Evolutionary conservation across 495 filamentous ascomycete genomes (phyloP).

Genomic region (Lasiosphaeria ovina): DNA sequence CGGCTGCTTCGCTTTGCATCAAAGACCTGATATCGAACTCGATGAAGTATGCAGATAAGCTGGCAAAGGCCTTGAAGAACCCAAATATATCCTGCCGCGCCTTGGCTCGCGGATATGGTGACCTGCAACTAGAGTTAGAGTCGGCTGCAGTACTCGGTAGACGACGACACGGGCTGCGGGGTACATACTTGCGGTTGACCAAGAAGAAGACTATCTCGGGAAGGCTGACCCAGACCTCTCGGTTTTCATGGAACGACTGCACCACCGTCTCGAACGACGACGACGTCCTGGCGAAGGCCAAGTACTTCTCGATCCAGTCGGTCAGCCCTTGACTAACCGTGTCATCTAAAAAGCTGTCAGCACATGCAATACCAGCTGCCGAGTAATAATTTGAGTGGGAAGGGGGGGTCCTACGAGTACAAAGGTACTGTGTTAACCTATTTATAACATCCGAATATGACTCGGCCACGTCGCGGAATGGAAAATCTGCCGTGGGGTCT

Average conservation of each 20-base stretch:
- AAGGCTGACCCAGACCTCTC: constrained; percentile 35
- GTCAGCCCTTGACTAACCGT: constrained; percentile 37
- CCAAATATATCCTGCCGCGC: constrained; percentile 25
- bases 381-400: constrained; percentile 12
- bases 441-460: constrained; percentile 36
- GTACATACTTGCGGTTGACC: constrained; percentile 25
- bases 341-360: constrained; percentile 40
- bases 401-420: constrained; percentile 31
- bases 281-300: constrained; percentile 29
- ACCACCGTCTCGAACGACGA: constrained; percentile 21
- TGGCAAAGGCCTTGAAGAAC: constrained; percentile 32
- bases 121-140: constrained; percentile 13
- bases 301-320: constrained; percentile 45
- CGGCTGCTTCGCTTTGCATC: constrained; percentile 6
- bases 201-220: constrained; percentile 22
- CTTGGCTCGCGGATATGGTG: constrained; percentile 14
- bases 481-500: constrained; percentile 35
- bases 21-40: constrained; percentile 25
- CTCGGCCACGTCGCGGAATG: constrained; percentile 41
- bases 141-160: background rate
- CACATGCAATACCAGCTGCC: background rate
- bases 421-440: constrained; percentile 37
- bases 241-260: constrained; percentile 39
- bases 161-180: background rate
- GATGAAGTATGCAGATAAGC: constrained; percentile 31